A percentile compares a stretch with the other conserved stretches of the same genome.
phyloP scores from a whole-genome alignment of 2,329 filamentous ascomycete species.

The Trichoderma oligosporum region DNA sequence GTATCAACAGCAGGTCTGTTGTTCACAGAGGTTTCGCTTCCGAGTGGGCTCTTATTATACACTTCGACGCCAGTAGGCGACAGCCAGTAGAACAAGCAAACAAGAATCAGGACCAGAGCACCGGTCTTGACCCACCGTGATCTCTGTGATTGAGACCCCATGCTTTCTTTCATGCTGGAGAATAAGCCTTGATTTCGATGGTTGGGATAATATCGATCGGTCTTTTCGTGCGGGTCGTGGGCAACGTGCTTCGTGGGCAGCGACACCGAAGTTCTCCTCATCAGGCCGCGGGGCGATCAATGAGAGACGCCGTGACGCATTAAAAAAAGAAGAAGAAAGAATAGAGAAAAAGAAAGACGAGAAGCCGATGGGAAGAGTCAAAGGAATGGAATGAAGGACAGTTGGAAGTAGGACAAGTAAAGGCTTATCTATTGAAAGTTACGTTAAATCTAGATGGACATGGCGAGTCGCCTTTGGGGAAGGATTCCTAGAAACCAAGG shows the following conservation, averaged over 20 bases:
- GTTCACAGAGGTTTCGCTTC: constrained; percentile 13
- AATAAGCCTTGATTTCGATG: constrained; percentile 47
- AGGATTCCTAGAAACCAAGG: not conserved
- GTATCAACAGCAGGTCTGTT: not conserved
- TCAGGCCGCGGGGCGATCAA: constrained; percentile 33
- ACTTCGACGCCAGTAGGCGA: constrained; percentile 57
- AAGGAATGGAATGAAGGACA: constrained; percentile 13
- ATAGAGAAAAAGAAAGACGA: constrained; percentile 1
- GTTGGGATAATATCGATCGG: constrained; percentile 53
- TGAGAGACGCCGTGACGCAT: constrained; percentile 30
- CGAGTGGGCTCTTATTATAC: constrained; percentile 41
- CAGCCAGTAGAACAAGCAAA: constrained; percentile 62
- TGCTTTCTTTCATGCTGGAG: constrained; percentile 54
- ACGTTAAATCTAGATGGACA: constrained; percentile 6
- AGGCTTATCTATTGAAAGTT: constrained; percentile 1
- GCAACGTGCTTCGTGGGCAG: constrained; percentile 57
- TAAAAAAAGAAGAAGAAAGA: not conserved
- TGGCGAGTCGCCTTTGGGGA: too few species aligned
- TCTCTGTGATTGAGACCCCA: constrained; percentile 62
- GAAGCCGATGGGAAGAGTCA: constrained; percentile 1
- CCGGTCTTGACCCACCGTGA: constrained; percentile 63
- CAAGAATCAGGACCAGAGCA: constrained; percentile 56
- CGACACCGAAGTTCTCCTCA: constrained; percentile 64
- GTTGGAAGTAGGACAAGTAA: constrained; percentile 12
- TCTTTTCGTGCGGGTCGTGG: constrained; percentile 63